phyloP scores from a whole-genome alignment of 257 asterid genomes.

The Forsythia viridissima region DNA sequence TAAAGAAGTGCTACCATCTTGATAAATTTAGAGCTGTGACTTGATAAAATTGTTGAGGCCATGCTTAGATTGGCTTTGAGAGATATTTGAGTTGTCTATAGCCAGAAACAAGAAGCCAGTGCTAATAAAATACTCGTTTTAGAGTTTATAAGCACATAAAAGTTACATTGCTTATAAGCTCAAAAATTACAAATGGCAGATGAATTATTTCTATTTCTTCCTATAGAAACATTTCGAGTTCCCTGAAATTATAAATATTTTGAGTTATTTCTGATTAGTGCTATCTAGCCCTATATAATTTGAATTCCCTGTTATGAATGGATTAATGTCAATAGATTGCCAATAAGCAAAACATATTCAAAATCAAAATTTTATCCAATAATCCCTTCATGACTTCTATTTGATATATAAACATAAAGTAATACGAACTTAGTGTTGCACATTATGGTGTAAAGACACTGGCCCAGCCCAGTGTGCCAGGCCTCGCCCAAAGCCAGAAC shows the following conservation, averaged over 20 bases:
- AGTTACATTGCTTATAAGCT: not conserved
- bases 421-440: too few species aligned
- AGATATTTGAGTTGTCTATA: not conserved
- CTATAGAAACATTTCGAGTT: not conserved
- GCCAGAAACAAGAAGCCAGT: not conserved
- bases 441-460: not conserved
- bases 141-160: not conserved
- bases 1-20: not conserved
- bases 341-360: not conserved
- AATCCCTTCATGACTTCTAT: not conserved
- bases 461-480: not conserved
- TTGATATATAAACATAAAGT: not conserved
- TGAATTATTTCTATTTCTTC: not conserved
- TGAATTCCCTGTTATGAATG: not conserved
- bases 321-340: not conserved
- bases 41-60: not conserved
- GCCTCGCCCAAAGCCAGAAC: not conserved
- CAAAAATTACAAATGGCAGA: not conserved
- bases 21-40: not conserved
- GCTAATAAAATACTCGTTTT: not conserved
- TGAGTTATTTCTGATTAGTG: not conserved
- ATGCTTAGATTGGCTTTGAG: not conserved
- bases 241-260: not conserved
- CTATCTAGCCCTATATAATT: not conserved
- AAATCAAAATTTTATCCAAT: not conserved